Evolutionary conservation across 1,284 basidiomycete genomes (phyloP), one percentile per base, ranked within the genome.

Genomic region (Ustanciosporium gigantosporum): DNA sequence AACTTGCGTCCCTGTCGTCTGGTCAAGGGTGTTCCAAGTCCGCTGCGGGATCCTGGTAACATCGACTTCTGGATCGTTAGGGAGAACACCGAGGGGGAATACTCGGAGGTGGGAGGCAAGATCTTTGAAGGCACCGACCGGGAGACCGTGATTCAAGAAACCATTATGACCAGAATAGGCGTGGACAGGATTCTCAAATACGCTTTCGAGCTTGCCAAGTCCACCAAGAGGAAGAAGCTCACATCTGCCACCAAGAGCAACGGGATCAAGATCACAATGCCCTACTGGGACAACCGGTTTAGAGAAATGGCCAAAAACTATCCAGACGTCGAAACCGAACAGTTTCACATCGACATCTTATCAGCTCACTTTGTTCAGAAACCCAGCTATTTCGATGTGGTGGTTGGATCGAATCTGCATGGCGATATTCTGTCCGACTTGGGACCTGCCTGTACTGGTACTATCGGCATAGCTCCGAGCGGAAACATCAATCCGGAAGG

Each of bases 11-110:
- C 83, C 2, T 82, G 81, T 49, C 79, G 81, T 13, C 73, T 84
- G 16, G 78, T 85, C 9, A 79, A 80, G n/a, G 84, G 83, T 3
- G 82, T 83, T 20, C 70, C 76, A 1, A 82, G 81, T 13, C 83
- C 82, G 1, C 75, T 84, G 20, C 62, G 68, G 14, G 51, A 67
- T 22, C 72, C 73, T 1, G 78, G 79, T 5, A 69, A 79, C 25
- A 78, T 84, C 41, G 83, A 85, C 66, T 84, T 83, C 68, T 78
- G 82, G 49, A 82, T 84, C 41, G 66, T 79, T 2, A 78, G 83
- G 36, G 84, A 85, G 73, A 85, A 84, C 57, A 82, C 81, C n/a
- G 83, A 84, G 67, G 83, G 83, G 29, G 82, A 83, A 65, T 84
- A 83, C 67, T 81, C 81, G 4, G 82, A 82, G 5, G 81, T 83